These are phyloP conservation scores for Secale cereale DNA, from an alignment of 176 grass and related monocot species.

Conservation along the genomic window DNA sequence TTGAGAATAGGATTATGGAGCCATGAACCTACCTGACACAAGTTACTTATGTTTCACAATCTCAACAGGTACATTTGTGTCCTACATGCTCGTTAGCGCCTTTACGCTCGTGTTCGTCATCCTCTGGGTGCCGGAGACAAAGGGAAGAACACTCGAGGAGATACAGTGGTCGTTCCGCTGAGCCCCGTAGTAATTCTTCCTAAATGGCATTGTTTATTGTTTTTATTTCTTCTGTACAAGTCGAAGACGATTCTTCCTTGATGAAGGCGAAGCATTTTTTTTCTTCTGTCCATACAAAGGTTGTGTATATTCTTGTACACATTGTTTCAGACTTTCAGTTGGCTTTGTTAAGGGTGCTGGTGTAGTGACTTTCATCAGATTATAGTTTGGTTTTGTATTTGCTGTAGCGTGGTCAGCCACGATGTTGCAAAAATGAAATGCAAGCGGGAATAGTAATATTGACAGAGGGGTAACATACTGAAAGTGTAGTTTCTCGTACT, in stretches of 20 bases:
- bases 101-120: conserved; percentile 67
- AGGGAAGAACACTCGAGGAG: conserved; percentile 87
- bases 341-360: neutral
- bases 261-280: conserved; percentile 16
- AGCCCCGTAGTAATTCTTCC: neutral
- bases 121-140: conserved; percentile 90
- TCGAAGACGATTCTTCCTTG: neutral
- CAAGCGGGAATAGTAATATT: too few relatives aligned
- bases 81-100: conserved; percentile 63
- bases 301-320: conserved; percentile 1
- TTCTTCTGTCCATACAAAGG: conserved; percentile 9
- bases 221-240: neutral
- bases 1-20: neutral
- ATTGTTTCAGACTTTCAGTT: neutral
- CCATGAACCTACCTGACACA: conserved; percentile 20
- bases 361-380: neutral
- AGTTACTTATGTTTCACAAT: neutral
- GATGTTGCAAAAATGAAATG: conserved; percentile 13
- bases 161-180: conserved; percentile 90
- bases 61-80: conserved; percentile 64
- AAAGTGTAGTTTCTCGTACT: too few relatives aligned
- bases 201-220: too few relatives aligned
- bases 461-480: too few relatives aligned
- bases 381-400: neutral
- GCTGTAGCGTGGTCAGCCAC: neutral